Percentiles rank a stretch among this genome's conserved stretches.
Conservation (phyloP, 225 moss, liverwort and hornwort genomes). For the Bryoerythrophyllum caledonicum region DNA sequence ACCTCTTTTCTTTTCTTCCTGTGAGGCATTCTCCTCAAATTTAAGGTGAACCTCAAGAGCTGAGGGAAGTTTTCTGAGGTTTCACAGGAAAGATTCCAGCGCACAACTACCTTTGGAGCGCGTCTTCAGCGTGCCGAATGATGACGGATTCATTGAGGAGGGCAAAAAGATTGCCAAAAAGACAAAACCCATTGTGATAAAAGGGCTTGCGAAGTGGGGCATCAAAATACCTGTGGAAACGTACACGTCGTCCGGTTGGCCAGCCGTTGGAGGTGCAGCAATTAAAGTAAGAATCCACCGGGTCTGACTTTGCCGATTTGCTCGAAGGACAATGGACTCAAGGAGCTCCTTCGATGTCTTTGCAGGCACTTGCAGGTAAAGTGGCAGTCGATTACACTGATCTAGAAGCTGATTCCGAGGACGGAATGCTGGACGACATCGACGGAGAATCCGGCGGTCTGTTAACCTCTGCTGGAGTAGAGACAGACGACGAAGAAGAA, state of each 20-base stretch:
- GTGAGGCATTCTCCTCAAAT: neutral
- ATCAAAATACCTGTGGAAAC: conserved; percentile 80
- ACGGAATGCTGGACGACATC: conserved; percentile 43
- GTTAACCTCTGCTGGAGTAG: conserved; percentile 76
- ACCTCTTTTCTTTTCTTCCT: neutral
- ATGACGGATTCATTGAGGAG: conserved; percentile 73
- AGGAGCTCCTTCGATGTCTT: conserved; percentile 7
- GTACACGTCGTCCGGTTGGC: conserved; percentile 85
- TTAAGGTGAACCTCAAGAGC: neutral
- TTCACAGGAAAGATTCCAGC: conserved; percentile 59
- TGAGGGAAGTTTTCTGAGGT: conserved; percentile 12
- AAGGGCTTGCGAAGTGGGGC: conserved; percentile 58
- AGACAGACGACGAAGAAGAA: conserved; percentile 48
- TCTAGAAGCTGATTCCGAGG: conserved; percentile 48
- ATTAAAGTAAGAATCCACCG: conserved; percentile 41
- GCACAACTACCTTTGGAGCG: conserved; percentile 73
- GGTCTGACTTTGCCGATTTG: neutral
- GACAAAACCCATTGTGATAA: conserved; percentile 81
- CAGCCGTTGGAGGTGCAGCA: conserved; percentile 90
- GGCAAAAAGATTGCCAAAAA: conserved; percentile 91
- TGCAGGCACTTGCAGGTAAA: conserved; percentile 91
- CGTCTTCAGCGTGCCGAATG: conserved; percentile 77
- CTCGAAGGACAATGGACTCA: conserved; percentile 6
- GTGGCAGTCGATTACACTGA: conserved; percentile 79
- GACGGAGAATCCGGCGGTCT: conserved; percentile 41